Evolutionary conservation across 2,329 filamentous ascomycete genomes (phyloP).

Genomic region (Epichloe scottii): DNA sequence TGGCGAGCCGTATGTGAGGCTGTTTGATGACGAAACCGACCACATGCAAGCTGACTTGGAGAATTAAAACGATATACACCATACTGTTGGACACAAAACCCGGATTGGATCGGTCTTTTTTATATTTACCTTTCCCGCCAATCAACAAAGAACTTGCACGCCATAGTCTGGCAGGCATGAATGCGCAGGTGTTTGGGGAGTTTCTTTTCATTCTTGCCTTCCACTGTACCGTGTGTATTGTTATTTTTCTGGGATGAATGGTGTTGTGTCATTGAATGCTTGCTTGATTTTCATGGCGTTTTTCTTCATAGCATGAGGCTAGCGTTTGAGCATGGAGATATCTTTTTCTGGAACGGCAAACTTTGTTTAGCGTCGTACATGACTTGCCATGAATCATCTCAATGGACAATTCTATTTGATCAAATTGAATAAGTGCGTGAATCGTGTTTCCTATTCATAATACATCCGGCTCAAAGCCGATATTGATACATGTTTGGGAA

Average conservation of each 20-base stretch:
- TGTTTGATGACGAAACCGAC: neutral
- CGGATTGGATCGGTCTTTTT: neutral
- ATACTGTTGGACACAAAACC: neutral
- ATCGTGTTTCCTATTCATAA: neutral
- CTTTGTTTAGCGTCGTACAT: slow-evolving; percentile 5
- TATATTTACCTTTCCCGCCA: neutral
- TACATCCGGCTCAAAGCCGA: slow-evolving; percentile 5
- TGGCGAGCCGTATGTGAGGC: slow-evolving; percentile 19
- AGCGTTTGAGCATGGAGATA: slow-evolving; percentile 1
- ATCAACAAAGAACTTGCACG: neutral
- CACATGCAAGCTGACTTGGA: neutral
- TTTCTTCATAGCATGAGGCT: slow-evolving; percentile 9
- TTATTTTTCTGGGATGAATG: neutral
- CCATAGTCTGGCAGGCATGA: neutral
- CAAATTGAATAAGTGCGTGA: neutral
- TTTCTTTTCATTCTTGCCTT: slow-evolving; percentile 12
- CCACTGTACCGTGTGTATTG: slow-evolving; percentile 11
- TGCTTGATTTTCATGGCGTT: neutral
- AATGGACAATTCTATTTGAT: neutral
- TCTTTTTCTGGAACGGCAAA: neutral
- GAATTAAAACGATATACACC: neutral
- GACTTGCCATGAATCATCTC: slow-evolving; percentile 4
- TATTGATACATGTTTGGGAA: slow-evolving; percentile 1
- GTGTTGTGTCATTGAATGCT: neutral
- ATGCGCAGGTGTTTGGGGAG: neutral